Percentiles rank a stretch among this genome's conserved stretches.
Conservation (phyloP, 352 stramenopile genomes). For the Phytophthora tubulina region DNA sequence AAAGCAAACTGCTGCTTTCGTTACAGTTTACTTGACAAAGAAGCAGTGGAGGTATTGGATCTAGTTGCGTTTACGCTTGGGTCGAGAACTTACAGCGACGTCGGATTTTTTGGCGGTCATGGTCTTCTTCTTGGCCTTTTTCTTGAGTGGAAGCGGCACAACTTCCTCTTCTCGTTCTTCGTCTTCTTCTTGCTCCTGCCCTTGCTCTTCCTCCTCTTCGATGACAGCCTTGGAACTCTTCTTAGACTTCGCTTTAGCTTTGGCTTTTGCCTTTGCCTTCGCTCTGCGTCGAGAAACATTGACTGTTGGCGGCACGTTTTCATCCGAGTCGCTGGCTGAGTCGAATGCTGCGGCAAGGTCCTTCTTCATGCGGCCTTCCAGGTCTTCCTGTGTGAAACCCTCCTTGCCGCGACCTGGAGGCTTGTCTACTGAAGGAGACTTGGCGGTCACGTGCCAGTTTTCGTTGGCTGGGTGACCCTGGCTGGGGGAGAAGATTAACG, state of each 20-base stretch:
- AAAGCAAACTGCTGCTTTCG: slow-evolving; percentile 9
- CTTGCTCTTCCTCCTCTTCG: slow-evolving; percentile 19
- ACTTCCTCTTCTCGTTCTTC: slow-evolving; percentile 45
- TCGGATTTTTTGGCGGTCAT: slow-evolving; percentile 38
- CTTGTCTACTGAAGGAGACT: slow-evolving; percentile 59
- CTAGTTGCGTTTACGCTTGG: slow-evolving; percentile 57
- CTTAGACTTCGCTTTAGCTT: slow-evolving; percentile 31
- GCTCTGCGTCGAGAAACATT: slow-evolving; percentile 33
- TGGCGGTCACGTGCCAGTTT: slow-evolving; percentile 68
- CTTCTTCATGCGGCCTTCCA: slow-evolving; percentile 74
- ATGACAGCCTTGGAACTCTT: slow-evolving; percentile 18
- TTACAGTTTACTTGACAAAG: background rate
- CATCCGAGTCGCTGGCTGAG: slow-evolving; percentile 38
- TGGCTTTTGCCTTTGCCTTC: slow-evolving; percentile 37
- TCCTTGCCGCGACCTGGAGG: slow-evolving; percentile 27
- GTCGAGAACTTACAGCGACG: slow-evolving; percentile 24
- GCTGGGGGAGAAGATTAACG: slow-evolving; percentile 70
- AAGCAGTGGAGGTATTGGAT: background rate
- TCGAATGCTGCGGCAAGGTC: slow-evolving; percentile 62
- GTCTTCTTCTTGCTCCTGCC: slow-evolving; percentile 18
- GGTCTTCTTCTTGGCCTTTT: slow-evolving; percentile 49
- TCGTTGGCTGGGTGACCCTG: slow-evolving; percentile 37
- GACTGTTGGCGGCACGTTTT: slow-evolving; percentile 27
- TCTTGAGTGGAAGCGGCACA: slow-evolving; percentile 59
- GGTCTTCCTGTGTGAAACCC: slow-evolving; percentile 60